Conservation (phyloP, 495 filamentous ascomycete genomes). For the Podospora pseudoanserina region DNA sequence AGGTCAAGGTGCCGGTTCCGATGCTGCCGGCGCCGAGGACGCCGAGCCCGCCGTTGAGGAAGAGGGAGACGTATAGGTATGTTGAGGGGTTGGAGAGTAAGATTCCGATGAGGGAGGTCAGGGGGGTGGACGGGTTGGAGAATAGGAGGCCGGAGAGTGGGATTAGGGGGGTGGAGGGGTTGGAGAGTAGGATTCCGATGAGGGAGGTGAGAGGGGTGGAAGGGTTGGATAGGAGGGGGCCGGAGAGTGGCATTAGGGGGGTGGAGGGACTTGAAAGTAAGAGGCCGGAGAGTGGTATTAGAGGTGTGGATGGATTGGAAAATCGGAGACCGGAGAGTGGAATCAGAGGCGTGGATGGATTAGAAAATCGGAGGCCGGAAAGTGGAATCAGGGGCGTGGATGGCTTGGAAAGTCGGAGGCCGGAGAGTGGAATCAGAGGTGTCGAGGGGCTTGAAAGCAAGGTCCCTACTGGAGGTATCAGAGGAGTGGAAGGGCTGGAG, state of each 20-base stretch:
- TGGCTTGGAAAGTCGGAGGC: neutral
- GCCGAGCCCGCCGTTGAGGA: neutral
- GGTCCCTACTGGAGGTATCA: neutral
- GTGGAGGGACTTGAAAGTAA: neutral
- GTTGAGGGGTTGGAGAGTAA: slow-evolving; percentile 40
- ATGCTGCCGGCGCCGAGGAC: neutral
- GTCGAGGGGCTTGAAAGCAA: neutral
- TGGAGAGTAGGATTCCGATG: neutral
- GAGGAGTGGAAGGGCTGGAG: neutral
- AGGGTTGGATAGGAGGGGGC: neutral
- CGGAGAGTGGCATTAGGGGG: neutral
- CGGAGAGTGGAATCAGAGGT: neutral
- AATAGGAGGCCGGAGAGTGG: slow-evolving; percentile 1
- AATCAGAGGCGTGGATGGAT: neutral
- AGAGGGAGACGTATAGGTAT: slow-evolving; percentile 42
- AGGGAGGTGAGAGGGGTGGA: neutral
- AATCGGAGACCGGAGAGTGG: neutral
- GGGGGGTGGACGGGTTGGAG: slow-evolving; percentile 9
- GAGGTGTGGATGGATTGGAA: neutral
- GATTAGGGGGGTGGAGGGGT: neutral
- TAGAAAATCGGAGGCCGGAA: neutral
- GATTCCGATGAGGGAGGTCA: slow-evolving; percentile 21
- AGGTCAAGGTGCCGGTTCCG: neutral
- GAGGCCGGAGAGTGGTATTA: neutral
- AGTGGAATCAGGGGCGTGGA: neutral